A percentile compares a stretch with the other conserved stretches of the same genome.
phyloP scores from a whole-genome alignment of 257 asterid genomes.

The Solanum sitiens region DNA sequence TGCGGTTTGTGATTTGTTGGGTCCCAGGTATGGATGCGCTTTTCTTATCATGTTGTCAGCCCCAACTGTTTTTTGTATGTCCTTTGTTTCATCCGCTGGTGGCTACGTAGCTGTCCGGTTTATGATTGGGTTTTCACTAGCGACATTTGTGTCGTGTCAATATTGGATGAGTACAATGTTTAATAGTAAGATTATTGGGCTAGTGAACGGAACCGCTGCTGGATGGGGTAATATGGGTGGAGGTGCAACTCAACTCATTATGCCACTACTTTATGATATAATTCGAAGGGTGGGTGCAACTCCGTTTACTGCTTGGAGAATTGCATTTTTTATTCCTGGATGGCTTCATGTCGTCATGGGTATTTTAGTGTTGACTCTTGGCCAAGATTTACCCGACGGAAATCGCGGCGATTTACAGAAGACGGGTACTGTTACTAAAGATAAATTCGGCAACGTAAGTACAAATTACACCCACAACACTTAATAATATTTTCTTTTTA shows the following conservation, averaged over 20 bases:
- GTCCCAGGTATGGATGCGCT: constrained; percentile 52
- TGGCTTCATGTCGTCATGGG: constrained; percentile 58
- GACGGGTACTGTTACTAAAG: constrained; percentile 40
- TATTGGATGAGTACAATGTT: constrained; percentile 60
- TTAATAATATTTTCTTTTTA: neutral
- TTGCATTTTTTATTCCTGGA: constrained; percentile 54
- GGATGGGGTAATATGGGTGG: constrained; percentile 85
- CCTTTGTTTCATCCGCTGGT: constrained; percentile 23
- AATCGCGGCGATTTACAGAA: constrained; percentile 38
- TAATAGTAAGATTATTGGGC: constrained; percentile 36
- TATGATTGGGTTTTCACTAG: constrained; percentile 55
- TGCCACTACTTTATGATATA: constrained; percentile 46
- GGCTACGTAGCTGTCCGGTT: constrained; percentile 46
- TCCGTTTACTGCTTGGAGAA: constrained; percentile 56
- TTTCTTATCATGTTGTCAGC: constrained; percentile 43
- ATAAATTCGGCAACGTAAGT: constrained; percentile 39
- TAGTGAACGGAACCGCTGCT: constrained; percentile 50
- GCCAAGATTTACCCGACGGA: constrained; percentile 67
- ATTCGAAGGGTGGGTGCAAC: constrained; percentile 29
- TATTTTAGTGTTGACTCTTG: constrained; percentile 40
- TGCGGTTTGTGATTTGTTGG: constrained; percentile 43
- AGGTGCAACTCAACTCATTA: constrained; percentile 53
- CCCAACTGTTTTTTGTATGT: constrained; percentile 48
- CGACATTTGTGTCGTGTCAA: constrained; percentile 57
- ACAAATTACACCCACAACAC: neutral